phyloP scores from a whole-genome alignment of 1,284 basidiomycete species.

The Tetrapyrgos nigripes region DNA sequence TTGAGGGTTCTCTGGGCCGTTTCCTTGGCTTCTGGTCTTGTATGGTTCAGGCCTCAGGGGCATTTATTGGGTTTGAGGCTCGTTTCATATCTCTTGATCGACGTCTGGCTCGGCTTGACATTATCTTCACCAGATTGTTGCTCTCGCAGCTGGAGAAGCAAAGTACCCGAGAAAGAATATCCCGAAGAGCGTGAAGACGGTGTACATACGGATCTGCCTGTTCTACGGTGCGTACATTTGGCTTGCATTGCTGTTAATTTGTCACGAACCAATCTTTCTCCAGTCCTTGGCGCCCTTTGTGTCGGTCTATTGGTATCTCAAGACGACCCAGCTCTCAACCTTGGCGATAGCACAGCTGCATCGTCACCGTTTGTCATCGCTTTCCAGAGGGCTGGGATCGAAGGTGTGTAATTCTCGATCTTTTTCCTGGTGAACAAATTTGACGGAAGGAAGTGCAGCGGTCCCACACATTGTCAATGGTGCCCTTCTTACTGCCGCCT shows the following conservation, averaged over 20 bases:
- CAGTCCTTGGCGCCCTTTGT: conserved; percentile 38
- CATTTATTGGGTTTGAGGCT: conserved; percentile 3
- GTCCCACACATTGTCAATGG: conserved; percentile 71
- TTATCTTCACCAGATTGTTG: too few relatives aligned
- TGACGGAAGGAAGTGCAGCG: conserved; percentile 27
- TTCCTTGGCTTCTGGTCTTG: conserved; percentile 27
- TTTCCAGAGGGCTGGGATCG: neutral
- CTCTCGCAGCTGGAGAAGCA: conserved; percentile 14
- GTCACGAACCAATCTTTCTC: neutral
- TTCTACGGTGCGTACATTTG: conserved; percentile 51
- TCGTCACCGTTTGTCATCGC: conserved; percentile 5
- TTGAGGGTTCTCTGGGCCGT: conserved; percentile 20
- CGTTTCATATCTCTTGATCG: neutral
- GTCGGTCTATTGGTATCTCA: conserved; percentile 59
- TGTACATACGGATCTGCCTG: conserved; percentile 58
- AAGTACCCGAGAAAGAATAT: conserved; percentile 34
- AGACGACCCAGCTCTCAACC: conserved; percentile 43
- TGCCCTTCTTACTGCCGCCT: conserved; percentile 63
- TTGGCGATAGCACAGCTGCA: neutral
- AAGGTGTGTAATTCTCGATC: neutral
- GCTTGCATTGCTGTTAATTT: neutral
- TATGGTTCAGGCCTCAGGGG: conserved; percentile 16
- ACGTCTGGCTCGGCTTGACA: neutral
- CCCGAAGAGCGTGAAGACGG: conserved; percentile 48
- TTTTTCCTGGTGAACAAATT: too few relatives aligned